These are phyloP conservation scores for Salix dunnii DNA, from an alignment of 345 rosid species.

Conservation along the genomic window DNA sequence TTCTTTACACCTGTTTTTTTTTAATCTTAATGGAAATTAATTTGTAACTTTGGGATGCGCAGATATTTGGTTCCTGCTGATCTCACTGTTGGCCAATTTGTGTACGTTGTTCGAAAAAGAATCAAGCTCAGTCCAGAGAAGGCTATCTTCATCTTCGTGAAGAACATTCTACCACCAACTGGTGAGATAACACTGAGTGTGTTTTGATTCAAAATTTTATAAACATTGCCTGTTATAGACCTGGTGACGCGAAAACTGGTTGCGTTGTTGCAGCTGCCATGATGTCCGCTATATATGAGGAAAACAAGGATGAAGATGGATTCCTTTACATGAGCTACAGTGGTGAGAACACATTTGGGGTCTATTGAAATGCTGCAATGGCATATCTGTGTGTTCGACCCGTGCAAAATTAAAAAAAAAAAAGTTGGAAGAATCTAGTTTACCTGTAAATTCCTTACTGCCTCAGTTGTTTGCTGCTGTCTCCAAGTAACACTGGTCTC, in stretches of 20 bases:
- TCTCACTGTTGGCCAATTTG: constrained; percentile 80
- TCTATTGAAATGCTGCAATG: constrained; percentile 23
- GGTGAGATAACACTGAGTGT: constrained; percentile 35
- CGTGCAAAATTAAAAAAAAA: constrained; percentile 4
- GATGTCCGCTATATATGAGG: constrained; percentile 95
- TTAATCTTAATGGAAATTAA: not conserved
- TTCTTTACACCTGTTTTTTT: not conserved
- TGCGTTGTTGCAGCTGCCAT: constrained; percentile 56
- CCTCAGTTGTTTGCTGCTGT: not conserved
- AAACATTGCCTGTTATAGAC: not conserved
- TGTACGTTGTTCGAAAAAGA: constrained; percentile 83
- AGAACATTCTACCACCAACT: constrained; percentile 70
- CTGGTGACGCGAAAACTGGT: not conserved
- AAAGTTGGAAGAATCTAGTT: constrained; percentile 6
- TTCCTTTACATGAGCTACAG: constrained; percentile 99
- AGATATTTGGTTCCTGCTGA: constrained; percentile 86
- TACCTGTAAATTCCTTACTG: constrained; percentile 33
- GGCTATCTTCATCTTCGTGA: constrained; percentile 77
- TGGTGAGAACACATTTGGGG: constrained; percentile 93
- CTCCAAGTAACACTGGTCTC: not conserved
- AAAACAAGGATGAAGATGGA: constrained; percentile 95
- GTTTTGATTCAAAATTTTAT: not conserved
- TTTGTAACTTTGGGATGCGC: constrained; percentile 1
- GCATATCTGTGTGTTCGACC: constrained; percentile 14
- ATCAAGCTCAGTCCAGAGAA: constrained; percentile 84